Evolutionary conservation across 805 yeast genomes (phyloP), one percentile per base, ranked within the genome.

Genomic region (Lipomyces spencermartinsiae): DNA sequence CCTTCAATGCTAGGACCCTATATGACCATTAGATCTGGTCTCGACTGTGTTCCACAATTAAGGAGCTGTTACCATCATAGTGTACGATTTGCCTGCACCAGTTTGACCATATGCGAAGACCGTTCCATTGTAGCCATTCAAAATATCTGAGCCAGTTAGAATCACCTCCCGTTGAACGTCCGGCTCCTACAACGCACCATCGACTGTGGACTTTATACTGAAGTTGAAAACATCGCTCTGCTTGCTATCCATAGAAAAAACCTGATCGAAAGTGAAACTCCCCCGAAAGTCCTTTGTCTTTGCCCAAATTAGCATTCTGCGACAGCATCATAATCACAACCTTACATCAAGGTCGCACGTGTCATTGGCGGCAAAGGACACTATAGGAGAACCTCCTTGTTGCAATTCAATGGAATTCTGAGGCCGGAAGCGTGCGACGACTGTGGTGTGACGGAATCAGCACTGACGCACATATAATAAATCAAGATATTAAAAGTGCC

Each of bases 51-150:
- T 16, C 16, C 5, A 16, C 22, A 3, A 43, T 43, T 43, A 6
- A 8, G 25, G n/a, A 14, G 31, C 14, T 4, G 62, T 31, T 54
- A 64, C 72, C 84, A 89, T 85, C 92, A 91, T 88, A 2, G 94
- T 88, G 74, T 85, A 85, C 0, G 93, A 85, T 76, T 90, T 90
- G 6, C 95, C 95, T 0, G 92, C 83, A 0, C 92, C 91, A 0
- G 91, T 87, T 74, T 89, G 94, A 9, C 96, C 97, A 77, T 90
- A 91, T 0, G 93, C 91, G 49, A 91, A 78, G 0, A 91, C 86
- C 0, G 94, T 86, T 25, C 93, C 91, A 75, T 91, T 90, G 74
- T 87, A 89, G 0, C 98, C 98, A 39, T 83, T 81, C 66, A 89
- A 83, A 37, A 91, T 81, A 69, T 90, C 94, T 71, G 31, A 2